These are phyloP conservation scores for Alternaria angustiovoidea DNA, from an alignment of 2,329 filamentous ascomycete genomes.

Conservation along the genomic window DNA sequence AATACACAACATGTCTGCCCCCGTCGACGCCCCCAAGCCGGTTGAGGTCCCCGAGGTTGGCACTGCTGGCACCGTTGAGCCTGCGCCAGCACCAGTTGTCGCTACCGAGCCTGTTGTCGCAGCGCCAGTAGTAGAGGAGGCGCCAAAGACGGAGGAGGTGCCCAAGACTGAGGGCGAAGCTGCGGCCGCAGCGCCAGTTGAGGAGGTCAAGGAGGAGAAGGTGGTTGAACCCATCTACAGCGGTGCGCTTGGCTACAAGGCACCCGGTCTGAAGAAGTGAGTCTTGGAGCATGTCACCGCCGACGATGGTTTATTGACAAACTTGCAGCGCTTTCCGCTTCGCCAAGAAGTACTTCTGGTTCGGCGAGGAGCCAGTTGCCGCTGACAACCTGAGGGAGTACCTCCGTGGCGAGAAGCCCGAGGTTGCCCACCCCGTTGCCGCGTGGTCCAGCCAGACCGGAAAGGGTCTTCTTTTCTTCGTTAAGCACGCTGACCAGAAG, in stretches of 20 bases:
- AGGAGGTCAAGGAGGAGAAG: conserved; percentile 58
- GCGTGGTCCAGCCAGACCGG: conserved; percentile 94
- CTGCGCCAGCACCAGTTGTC: conserved; percentile 48
- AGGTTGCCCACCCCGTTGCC: conserved; percentile 77
- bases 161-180: conserved; percentile 46
- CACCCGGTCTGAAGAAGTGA: conserved; percentile 88
- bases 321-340: conserved; percentile 80
- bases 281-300: conserved; percentile 41
- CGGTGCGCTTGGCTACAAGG: conserved; percentile 89
- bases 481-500: conserved; percentile 85
- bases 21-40: conserved; percentile 75
- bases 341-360: conserved; percentile 87
- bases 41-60: conserved; percentile 58
- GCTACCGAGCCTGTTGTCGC: conserved; percentile 46
- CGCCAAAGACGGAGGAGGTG: conserved; percentile 53
- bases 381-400: conserved; percentile 77
- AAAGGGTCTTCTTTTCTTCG: conserved; percentile 92
- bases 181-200: conserved; percentile 36
- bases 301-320: conserved; percentile 17
- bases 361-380: conserved; percentile 72
- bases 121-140: conserved; percentile 54
- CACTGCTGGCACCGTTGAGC: conserved; percentile 44
- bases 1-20: conserved; percentile 65
- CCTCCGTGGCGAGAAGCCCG: conserved; percentile 87
- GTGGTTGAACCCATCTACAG: conserved; percentile 75